These are phyloP conservation scores for Ophidiomyces ophidiicola DNA, from an alignment of 2,329 filamentous ascomycete species.

Conservation along the genomic window DNA sequence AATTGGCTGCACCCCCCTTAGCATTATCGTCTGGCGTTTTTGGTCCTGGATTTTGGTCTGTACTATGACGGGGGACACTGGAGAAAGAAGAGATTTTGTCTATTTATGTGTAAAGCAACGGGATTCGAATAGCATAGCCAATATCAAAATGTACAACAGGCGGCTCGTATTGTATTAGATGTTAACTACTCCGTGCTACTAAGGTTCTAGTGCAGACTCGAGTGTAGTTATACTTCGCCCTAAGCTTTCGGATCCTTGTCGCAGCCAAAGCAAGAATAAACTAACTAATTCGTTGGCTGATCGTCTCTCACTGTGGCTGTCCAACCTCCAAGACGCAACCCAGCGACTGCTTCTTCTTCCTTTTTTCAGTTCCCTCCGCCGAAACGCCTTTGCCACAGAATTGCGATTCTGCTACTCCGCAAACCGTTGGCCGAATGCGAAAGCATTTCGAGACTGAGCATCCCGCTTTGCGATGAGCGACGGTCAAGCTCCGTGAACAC, in stretches of 20 bases:
- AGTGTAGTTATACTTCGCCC: neutral
- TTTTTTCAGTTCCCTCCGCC: neutral
- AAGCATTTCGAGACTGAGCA: too few relatives aligned
- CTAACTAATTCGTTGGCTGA: neutral
- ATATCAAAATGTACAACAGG: constrained; percentile 9
- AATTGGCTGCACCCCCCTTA: constrained; percentile 6
- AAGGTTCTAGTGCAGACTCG: too few relatives aligned
- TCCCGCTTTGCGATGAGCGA: constrained; percentile 1
- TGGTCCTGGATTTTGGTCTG: neutral
- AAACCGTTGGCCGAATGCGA: too few relatives aligned
- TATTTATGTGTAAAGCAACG: constrained; percentile 1
- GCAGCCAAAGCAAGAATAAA: too few relatives aligned
- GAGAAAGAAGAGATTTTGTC: neutral
- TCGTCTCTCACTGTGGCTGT: neutral
- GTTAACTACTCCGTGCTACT: too few relatives aligned
- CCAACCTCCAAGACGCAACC: too few relatives aligned
- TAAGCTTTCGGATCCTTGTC: constrained; percentile 1
- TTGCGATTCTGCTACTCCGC: too few relatives aligned
- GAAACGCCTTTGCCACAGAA: too few relatives aligned
- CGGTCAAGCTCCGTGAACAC: neutral
- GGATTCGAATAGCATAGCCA: constrained; percentile 3
- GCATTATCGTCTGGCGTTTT: constrained; percentile 8
- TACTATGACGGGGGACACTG: constrained; percentile 2
- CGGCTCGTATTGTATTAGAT: neutral
- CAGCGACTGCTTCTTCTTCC: neutral